A percentile compares a stretch with the other conserved stretches of the same genome.
Conservation (phyloP, 805 yeast species). For the Zygosaccharomyces pseudorouxii region DNA sequence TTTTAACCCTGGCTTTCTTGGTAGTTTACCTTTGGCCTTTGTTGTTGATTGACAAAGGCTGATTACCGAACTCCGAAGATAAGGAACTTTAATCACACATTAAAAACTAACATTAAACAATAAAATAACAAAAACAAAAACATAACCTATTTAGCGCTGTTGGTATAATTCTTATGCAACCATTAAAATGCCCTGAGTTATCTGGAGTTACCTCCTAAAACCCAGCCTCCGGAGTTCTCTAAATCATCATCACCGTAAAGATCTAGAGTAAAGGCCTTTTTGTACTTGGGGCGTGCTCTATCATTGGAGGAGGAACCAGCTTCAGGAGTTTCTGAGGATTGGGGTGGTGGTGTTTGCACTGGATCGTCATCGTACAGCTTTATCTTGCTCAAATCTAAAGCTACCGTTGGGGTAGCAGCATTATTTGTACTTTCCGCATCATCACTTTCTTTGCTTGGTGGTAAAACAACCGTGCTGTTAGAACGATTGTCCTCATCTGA, state of each 20-base stretch:
- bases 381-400: conserved; percentile 1
- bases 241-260: conserved; percentile 30
- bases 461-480: conserved; percentile 11
- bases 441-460: conserved; percentile 9
- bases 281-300: conserved; percentile 18
- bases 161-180: background rate
- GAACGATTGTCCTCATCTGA: conserved; percentile 15
- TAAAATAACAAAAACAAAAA: background rate
- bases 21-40: background rate
- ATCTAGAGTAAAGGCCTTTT: conserved; percentile 30
- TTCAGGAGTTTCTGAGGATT: background rate
- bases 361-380: conserved; percentile 4
- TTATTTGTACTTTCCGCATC: background rate
- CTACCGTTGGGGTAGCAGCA: background rate
- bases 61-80: background rate
- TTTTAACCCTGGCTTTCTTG: background rate
- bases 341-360: background rate
- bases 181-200: conserved; percentile 11
- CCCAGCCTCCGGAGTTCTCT: conserved; percentile 29
- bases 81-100: background rate
- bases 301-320: background rate
- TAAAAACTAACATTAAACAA: background rate
- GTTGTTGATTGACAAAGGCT: background rate
- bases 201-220: conserved; percentile 29
- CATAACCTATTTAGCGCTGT: background rate